A percentile compares a stretch with the other conserved stretches of the same genome.
Conservation (phyloP, 805 yeast genomes). For the Peterozyma xylosa region DNA sequence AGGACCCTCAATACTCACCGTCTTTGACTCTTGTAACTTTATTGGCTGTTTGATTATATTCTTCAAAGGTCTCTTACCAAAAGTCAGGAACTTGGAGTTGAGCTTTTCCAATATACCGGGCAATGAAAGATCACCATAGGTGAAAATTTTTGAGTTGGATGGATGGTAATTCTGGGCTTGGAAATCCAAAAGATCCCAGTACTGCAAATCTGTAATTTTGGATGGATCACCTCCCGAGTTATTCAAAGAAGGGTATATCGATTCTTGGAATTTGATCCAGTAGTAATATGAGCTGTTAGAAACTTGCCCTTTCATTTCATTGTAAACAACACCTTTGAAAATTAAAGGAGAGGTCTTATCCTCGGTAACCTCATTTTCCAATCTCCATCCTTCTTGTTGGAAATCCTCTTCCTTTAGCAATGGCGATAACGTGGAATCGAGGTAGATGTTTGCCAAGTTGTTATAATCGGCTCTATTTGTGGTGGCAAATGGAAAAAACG, state of each 20-base stretch:
- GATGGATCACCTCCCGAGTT: conserved; percentile 95
- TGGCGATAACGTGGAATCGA: conserved; percentile 84
- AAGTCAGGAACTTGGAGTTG: conserved; percentile 38
- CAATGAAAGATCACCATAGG: conserved; percentile 78
- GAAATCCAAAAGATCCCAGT: conserved; percentile 72
- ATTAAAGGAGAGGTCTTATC: conserved; percentile 55
- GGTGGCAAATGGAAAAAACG: conserved; percentile 94
- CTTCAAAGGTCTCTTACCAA: conserved; percentile 39
- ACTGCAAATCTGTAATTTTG: conserved; percentile 62
- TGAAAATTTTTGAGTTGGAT: conserved; percentile 76
- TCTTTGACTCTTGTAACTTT: conserved; percentile 23
- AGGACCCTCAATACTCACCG: conserved; percentile 57
- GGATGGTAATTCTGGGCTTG: conserved; percentile 81
- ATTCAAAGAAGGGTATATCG: conserved; percentile 76
- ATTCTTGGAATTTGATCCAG: conserved; percentile 77
- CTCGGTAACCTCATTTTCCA: conserved; percentile 60
- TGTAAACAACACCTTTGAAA: conserved; percentile 94
- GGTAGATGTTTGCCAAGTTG: conserved; percentile 80
- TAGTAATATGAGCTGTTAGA: conserved; percentile 81
- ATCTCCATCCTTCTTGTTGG: conserved; percentile 95
- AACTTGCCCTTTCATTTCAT: conserved; percentile 97
- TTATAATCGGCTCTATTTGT: conserved; percentile 76
- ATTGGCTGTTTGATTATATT: conserved; percentile 39
- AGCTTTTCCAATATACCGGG: conserved; percentile 50
- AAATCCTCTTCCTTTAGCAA: conserved; percentile 73